These are phyloP conservation scores for Lipomyces starkeyi DNA, from an alignment of 805 yeast species.

Conservation along the genomic window DNA sequence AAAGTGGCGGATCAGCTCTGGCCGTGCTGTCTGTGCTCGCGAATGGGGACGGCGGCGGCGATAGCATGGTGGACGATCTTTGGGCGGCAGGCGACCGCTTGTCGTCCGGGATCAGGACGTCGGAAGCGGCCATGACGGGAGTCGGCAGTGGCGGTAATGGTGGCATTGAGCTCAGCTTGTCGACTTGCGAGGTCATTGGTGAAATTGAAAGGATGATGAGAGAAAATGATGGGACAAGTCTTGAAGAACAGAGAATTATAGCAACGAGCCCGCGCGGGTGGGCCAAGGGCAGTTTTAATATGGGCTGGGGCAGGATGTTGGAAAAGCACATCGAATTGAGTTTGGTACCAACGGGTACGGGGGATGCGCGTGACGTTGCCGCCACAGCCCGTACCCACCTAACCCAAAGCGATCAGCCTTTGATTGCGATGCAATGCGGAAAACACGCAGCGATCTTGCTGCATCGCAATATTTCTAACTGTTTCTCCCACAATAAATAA, in stretches of 20 bases:
- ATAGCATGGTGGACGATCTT: slow-evolving; percentile 8
- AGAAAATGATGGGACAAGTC: background rate
- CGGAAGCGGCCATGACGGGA: slow-evolving; percentile 27
- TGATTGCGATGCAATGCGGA: too few relatives aligned
- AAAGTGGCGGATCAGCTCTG: slow-evolving; percentile 16
- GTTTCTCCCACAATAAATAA: too few relatives aligned
- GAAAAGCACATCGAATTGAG: slow-evolving; percentile 11
- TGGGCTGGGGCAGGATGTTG: slow-evolving; percentile 6
- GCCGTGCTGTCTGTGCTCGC: slow-evolving; percentile 4
- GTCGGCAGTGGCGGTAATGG: slow-evolving; percentile 27
- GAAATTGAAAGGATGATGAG: slow-evolving; percentile 8
- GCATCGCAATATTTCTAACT: too few relatives aligned
- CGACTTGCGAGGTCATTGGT: slow-evolving; percentile 13
- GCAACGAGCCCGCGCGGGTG: background rate
- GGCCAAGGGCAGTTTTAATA: slow-evolving; percentile 8
- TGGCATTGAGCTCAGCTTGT: background rate
- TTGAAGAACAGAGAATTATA: too few relatives aligned
- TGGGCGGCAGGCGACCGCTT: background rate
- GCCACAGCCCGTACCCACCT: background rate
- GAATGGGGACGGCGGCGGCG: slow-evolving; percentile 37
- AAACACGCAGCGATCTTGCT: too few relatives aligned
- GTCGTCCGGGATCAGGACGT: slow-evolving; percentile 3
- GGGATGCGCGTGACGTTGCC: background rate
- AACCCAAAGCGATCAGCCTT: background rate
- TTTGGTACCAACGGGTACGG: background rate